Evolutionary conservation across 2,329 filamentous ascomycete species (phyloP).

Genomic region (Aspergillus neoniger): DNA sequence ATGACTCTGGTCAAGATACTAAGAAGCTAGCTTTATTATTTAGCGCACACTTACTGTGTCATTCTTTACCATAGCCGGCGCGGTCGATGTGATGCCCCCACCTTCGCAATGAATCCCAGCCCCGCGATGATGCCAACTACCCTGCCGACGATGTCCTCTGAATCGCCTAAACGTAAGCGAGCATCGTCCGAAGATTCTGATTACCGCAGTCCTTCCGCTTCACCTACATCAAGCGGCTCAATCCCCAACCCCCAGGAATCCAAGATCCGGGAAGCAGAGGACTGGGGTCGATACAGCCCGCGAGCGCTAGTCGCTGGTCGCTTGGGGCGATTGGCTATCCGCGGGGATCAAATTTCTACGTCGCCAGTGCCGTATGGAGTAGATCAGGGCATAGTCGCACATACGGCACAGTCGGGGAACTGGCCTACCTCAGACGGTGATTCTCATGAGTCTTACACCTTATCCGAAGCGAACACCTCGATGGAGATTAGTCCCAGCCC

Average conservation of each 20-base stretch:
- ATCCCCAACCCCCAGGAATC: slow-evolving; percentile 33
- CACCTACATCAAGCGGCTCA: slow-evolving; percentile 37
- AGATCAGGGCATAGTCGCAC: slow-evolving; percentile 12
- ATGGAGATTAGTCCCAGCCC: slow-evolving; percentile 10
- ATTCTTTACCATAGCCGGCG: slow-evolving; percentile 6
- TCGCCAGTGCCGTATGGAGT: slow-evolving; percentile 17
- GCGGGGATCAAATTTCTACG: slow-evolving; percentile 30
- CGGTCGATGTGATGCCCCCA: slow-evolving; percentile 26
- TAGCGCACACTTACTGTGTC: neutral
- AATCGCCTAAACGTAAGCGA: slow-evolving; percentile 40
- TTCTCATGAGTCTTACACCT: slow-evolving; percentile 16
- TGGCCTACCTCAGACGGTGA: slow-evolving; percentile 11
- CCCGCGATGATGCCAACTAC: slow-evolving; percentile 36
- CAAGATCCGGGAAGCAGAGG: slow-evolving; percentile 34
- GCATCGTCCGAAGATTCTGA: slow-evolving; percentile 36
- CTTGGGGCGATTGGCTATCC: slow-evolving; percentile 44
- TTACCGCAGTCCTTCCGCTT: slow-evolving; percentile 31
- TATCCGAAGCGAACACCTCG: slow-evolving; percentile 23
- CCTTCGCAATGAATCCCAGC: slow-evolving; percentile 25
- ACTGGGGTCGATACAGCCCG: slow-evolving; percentile 40
- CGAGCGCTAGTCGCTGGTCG: slow-evolving; percentile 42
- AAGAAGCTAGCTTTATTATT: slow-evolving; percentile 12
- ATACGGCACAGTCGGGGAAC: slow-evolving; percentile 19
- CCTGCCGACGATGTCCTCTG: slow-evolving; percentile 26
- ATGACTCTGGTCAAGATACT: neutral